phyloP scores from a whole-genome alignment of 164 flowering plant species.

The Dillenia turbinata region DNA sequence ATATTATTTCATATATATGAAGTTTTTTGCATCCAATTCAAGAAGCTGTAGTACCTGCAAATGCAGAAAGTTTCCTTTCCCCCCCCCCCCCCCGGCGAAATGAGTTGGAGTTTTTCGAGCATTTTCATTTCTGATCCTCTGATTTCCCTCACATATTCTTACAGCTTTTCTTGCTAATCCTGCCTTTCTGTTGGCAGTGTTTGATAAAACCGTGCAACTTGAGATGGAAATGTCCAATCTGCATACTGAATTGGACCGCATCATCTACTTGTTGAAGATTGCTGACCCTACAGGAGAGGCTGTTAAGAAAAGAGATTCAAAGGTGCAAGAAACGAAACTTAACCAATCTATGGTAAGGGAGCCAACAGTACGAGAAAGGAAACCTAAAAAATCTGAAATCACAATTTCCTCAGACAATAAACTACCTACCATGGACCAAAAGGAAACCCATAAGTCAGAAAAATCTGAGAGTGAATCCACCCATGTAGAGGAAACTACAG shows the following conservation, averaged over 20 bases:
- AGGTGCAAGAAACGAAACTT: slow-evolving; percentile 25
- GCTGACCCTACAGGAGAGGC: slow-evolving; percentile 97
- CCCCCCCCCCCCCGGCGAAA: no score
- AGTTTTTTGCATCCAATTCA: no score
- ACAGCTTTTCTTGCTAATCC: no score
- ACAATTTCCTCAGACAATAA: slow-evolving; percentile 17
- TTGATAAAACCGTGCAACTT: slow-evolving; percentile 49
- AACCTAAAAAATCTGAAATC: slow-evolving; percentile 20
- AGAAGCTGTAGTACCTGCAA: no score
- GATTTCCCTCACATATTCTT: no score
- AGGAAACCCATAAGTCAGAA: slow-evolving; percentile 16
- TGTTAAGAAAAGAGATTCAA: slow-evolving; percentile 53
- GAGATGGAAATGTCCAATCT: slow-evolving; percentile 58
- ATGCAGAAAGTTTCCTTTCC: no score
- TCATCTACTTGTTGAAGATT: slow-evolving; percentile 76
- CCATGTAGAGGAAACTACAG: slow-evolving; percentile 17
- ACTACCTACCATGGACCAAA: slow-evolving; percentile 24
- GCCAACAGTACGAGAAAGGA: slow-evolving; percentile 24
- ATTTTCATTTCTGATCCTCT: no score
- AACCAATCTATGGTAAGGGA: slow-evolving; percentile 48
- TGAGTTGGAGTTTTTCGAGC: no score
- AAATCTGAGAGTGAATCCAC: slow-evolving; percentile 20
- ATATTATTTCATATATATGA: no score
- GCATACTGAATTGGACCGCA: slow-evolving; percentile 78
- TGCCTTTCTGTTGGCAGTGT: slow-evolving; percentile 30